Conservation (phyloP, 352 stramenopile genomes). For the Globisporangium nunn region DNA sequence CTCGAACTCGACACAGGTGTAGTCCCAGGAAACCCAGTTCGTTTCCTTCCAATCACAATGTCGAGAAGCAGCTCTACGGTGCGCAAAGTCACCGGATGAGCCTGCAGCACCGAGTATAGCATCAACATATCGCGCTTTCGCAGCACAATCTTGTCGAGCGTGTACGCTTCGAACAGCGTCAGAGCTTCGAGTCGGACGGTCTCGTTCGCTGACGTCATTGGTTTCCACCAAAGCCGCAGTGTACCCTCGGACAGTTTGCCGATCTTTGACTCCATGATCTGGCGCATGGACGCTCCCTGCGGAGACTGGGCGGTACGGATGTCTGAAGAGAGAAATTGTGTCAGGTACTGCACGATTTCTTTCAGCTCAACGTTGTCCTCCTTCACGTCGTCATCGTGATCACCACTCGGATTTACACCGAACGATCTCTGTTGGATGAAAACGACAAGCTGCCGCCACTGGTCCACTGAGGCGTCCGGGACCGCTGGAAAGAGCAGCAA, state of each 20-base stretch:
- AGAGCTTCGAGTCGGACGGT: conserved; percentile 53
- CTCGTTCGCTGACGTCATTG: conserved; percentile 39
- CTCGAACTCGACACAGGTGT: background rate
- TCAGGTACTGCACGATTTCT: conserved; percentile 63
- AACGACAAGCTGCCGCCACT: conserved; percentile 64
- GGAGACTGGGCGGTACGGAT: conserved; percentile 1
- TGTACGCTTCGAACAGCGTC: conserved; percentile 66
- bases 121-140: conserved; percentile 57
- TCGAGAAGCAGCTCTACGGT: conserved; percentile 48
- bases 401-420: conserved; percentile 14
- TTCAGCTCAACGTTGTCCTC: conserved; percentile 39
- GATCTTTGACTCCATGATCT: conserved; percentile 25
- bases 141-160: conserved; percentile 51
- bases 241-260: conserved; percentile 59
- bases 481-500: conserved; percentile 44
- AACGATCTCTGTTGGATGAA: conserved; percentile 45
- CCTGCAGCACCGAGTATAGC: conserved; percentile 44
- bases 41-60: conserved; percentile 53
- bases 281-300: conserved; percentile 13
- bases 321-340: conserved; percentile 28
- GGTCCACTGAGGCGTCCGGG: conserved; percentile 21
- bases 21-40: conserved; percentile 9
- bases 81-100: conserved; percentile 37
- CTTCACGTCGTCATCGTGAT: conserved; percentile 11
- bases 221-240: conserved; percentile 52